A percentile compares a stretch with the other conserved stretches of the same genome.
These are phyloP conservation scores for Ophiocordyceps camponoti-saundersi DNA, from an alignment of 2,329 filamentous ascomycete genomes.

Conservation along the genomic window DNA sequence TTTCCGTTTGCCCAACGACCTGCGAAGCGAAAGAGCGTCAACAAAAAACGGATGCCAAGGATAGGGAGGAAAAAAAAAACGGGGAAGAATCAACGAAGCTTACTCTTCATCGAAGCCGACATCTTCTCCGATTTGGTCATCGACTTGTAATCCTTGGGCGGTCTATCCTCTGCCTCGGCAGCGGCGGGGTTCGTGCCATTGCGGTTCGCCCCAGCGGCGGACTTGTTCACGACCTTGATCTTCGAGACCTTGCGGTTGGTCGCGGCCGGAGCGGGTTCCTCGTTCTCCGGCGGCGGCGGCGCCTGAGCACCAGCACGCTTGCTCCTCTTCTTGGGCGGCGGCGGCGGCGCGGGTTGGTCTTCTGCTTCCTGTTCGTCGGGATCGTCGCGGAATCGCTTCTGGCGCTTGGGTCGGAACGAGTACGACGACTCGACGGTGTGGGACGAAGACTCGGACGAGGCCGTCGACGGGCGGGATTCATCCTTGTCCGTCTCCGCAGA, in stretches of 20 bases:
- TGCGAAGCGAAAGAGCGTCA: constrained; percentile 12
- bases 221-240: constrained; percentile 19
- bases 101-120: constrained; percentile 49
- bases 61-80: too few species aligned
- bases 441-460: constrained; percentile 32
- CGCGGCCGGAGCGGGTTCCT: constrained; percentile 5
- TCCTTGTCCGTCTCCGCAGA: constrained; percentile 22
- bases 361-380: constrained; percentile 22
- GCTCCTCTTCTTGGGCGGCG: constrained; percentile 20
- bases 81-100: constrained; percentile 7
- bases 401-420: constrained; percentile 36
- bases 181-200: constrained; percentile 12
- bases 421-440: constrained; percentile 33
- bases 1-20: constrained; percentile 43
- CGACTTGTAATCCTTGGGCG: constrained; percentile 35
- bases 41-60: constrained; percentile 3
- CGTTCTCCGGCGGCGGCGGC: constrained; percentile 4
- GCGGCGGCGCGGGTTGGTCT: constrained; percentile 18
- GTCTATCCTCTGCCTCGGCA: constrained; percentile 19
- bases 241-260: constrained; percentile 17
- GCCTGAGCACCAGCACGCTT: constrained; percentile 8
- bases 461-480: constrained; percentile 32
- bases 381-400: constrained; percentile 34
- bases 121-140: constrained; percentile 52
- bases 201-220: constrained; percentile 7